Percentiles rank a stretch among this genome's conserved stretches.
These are phyloP conservation scores for Dendrobium chrysotoxum DNA, from an alignment of 106 monocot species.

Conservation along the genomic window DNA sequence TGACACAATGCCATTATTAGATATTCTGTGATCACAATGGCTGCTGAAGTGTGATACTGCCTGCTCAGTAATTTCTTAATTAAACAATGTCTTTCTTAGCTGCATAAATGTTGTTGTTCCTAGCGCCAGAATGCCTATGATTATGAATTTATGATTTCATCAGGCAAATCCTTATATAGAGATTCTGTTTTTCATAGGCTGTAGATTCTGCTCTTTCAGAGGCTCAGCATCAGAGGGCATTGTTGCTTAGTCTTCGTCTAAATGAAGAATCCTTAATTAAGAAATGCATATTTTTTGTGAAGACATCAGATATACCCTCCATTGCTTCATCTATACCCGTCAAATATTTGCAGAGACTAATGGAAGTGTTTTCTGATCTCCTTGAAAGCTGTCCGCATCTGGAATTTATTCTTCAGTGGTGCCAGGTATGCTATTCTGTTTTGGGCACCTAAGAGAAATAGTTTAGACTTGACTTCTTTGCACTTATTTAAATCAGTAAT, in stretches of 20 bases:
- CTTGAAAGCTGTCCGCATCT: slow-evolving; percentile 88
- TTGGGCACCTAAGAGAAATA: neutral
- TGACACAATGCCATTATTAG: neutral
- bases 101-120: neutral
- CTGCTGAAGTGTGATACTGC: neutral
- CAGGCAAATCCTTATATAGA: neutral
- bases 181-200: slow-evolving; percentile 28
- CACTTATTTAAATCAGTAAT: neutral
- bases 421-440: slow-evolving; percentile 49
- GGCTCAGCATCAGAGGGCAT: slow-evolving; percentile 59
- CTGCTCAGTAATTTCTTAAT: neutral
- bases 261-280: slow-evolving; percentile 95
- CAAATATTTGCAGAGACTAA: slow-evolving; percentile 87
- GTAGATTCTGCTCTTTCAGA: slow-evolving; percentile 68
- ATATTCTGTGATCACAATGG: neutral
- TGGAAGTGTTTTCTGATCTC: slow-evolving; percentile 80
- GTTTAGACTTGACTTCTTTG: neutral
- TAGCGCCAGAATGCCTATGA: neutral
- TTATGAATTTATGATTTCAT: neutral
- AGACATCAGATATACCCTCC: slow-evolving; percentile 55
- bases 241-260: slow-evolving; percentile 77
- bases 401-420: slow-evolving; percentile 86
- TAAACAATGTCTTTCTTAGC: neutral
- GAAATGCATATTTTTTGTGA: slow-evolving; percentile 77
- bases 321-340: slow-evolving; percentile 63